These are phyloP conservation scores for Penicillium hordei DNA, from an alignment of 2,329 filamentous ascomycete genomes.

Conservation along the genomic window DNA sequence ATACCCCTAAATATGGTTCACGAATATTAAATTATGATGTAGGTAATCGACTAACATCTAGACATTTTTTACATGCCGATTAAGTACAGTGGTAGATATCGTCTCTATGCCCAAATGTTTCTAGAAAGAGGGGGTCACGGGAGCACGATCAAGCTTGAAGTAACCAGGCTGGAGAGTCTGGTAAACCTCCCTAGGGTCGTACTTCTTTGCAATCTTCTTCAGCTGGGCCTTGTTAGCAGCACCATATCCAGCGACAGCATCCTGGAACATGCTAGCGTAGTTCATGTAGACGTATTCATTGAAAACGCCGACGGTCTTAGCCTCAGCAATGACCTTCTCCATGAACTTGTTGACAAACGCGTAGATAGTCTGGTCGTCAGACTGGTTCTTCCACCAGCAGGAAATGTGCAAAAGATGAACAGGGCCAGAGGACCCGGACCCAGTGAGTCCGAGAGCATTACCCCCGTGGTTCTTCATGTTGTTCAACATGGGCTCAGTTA, in stretches of 20 bases:
- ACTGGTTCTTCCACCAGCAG: conserved; percentile 32
- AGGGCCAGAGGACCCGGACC: conserved; percentile 18
- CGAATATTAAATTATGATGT: background rate
- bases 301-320: conserved; percentile 30
- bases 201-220: conserved; percentile 35
- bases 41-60: background rate
- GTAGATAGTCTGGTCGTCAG: conserved; percentile 34
- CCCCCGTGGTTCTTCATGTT: conserved; percentile 35
- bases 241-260: conserved; percentile 46
- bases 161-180: conserved; percentile 45
- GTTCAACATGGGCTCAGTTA: conserved; percentile 33
- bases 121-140: conserved; percentile 6
- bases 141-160: conserved; percentile 42
- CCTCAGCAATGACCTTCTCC: conserved; percentile 28
- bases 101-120: background rate
- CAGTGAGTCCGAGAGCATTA: conserved; percentile 38
- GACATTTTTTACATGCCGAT: background rate
- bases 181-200: conserved; percentile 45
- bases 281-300: conserved; percentile 49
- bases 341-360: conserved; percentile 28
- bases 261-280: conserved; percentile 48
- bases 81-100: background rate
- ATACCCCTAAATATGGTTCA: background rate
- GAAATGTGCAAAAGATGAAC: conserved; percentile 32
- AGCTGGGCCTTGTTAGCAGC: conserved; percentile 35